phyloP scores from a whole-genome alignment of 192 early-diverging fungal genomes.

The Spinellus fusiger region DNA sequence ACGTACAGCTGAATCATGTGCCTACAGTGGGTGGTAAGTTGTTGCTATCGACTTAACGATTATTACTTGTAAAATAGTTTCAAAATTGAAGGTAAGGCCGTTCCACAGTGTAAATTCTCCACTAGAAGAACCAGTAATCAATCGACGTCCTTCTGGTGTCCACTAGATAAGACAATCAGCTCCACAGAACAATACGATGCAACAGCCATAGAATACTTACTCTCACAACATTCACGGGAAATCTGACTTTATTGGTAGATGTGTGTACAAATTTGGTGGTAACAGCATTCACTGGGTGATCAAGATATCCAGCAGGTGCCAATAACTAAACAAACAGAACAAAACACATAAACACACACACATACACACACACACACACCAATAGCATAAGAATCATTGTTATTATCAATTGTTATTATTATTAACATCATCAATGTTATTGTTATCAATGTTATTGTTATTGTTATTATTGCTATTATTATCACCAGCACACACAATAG shows the following conservation, averaged over 20 bases:
- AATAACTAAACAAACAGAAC: too few species aligned
- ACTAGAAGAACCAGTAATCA: conserved; percentile 88
- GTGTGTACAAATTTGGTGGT: conserved; percentile 87
- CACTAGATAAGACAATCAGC: too few species aligned
- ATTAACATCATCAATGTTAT: too few species aligned
- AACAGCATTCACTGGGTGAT: conserved; percentile 67
- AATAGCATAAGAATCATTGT: neutral
- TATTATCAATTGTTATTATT: too few species aligned
- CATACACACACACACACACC: neutral
- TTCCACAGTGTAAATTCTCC: conserved; percentile 99
- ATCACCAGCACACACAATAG: neutral
- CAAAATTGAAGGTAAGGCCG: conserved; percentile 96
- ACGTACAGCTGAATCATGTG: conserved; percentile 92
- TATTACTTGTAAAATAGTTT: conserved; percentile 83
- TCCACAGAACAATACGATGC: neutral
- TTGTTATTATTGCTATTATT: neutral
- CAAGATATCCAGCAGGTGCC: conserved; percentile 60
- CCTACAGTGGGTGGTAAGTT: conserved; percentile 36
- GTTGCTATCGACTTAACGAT: neutral
- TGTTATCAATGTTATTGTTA: neutral
- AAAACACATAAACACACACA: too few species aligned
- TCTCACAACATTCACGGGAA: conserved; percentile 85
- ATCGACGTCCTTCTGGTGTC: conserved; percentile 92
- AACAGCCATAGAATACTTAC: conserved; percentile 32
- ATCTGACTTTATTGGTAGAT: conserved; percentile 89